Conservation (phyloP, 768 basidiomycete genomes). For the Terana coerulea region DNA sequence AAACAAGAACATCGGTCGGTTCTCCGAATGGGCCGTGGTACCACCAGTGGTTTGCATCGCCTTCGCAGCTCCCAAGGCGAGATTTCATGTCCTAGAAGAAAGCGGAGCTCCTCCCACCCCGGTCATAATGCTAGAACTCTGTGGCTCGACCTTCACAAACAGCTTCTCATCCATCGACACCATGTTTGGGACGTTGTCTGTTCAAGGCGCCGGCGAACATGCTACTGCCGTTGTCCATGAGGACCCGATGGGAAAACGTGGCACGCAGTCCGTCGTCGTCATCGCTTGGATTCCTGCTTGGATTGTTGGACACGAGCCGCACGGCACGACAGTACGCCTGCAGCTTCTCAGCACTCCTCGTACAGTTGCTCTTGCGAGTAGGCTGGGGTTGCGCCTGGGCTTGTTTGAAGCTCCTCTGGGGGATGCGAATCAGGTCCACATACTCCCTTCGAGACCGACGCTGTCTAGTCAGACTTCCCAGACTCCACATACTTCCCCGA, state of each 20-base stretch:
- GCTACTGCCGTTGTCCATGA: constrained; percentile 14
- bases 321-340: not conserved
- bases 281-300: constrained; percentile 26
- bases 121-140: constrained; percentile 21
- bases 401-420: not conserved
- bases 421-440: constrained; percentile 1
- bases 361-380: not conserved
- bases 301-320: constrained; percentile 18
- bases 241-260: constrained; percentile 13
- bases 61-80: constrained; percentile 32
- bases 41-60: constrained; percentile 37
- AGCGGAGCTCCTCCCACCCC: constrained; percentile 22
- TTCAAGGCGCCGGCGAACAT: constrained; percentile 8
- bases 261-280: constrained; percentile 13
- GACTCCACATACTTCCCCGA: not conserved
- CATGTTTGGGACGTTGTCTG: constrained; percentile 17
- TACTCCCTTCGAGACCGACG: not conserved
- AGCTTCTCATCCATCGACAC: constrained; percentile 25
- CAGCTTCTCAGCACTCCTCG: not conserved
- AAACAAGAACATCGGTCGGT: constrained; percentile 8
- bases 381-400: not conserved
- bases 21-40: constrained; percentile 24
- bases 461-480: not conserved
- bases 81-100: constrained; percentile 26
- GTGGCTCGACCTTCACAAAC: constrained; percentile 16